Conservation (phyloP, 169 alveolate genomes). For the Plasmodium berghei region DNA sequence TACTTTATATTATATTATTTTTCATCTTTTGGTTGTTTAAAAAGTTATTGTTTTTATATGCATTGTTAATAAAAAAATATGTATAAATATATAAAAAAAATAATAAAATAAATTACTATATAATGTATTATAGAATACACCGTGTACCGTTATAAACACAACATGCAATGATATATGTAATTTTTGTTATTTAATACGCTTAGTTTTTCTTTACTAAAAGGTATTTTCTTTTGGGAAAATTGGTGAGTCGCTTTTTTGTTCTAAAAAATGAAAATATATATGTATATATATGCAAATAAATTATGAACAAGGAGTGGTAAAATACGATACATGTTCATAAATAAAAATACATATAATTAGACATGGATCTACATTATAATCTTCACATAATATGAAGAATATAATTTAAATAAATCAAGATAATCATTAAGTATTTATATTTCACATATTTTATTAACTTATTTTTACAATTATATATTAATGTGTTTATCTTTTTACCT, state of each 20-base stretch:
- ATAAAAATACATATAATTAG: background rate
- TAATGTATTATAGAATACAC: background rate
- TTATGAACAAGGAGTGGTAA: background rate
- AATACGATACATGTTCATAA: background rate
- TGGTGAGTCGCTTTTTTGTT: slow-evolving; percentile 13
- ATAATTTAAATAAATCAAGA: too few relatives aligned
- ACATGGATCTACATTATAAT: background rate
- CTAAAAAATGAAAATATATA: background rate
- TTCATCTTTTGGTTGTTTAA: too few relatives aligned
- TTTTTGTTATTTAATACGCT: background rate
- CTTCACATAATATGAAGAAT: background rate
- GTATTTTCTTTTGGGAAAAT: slow-evolving; percentile 64
- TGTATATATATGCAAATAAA: background rate
- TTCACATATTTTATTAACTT: slow-evolving; percentile 4
- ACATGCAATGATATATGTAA: background rate
- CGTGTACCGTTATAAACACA: background rate
- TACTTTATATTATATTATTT: too few relatives aligned
- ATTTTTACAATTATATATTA: background rate
- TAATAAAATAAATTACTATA: slow-evolving; percentile 10
- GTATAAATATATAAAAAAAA: slow-evolving; percentile 3
- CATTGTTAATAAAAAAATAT: too few relatives aligned
- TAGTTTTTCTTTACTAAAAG: slow-evolving; percentile 43
- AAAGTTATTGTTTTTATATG: too few relatives aligned
- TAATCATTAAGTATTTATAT: background rate
- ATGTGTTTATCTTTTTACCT: slow-evolving; percentile 63